Percentiles rank a stretch among this genome's conserved stretches.
phyloP scores from a whole-genome alignment of 495 filamentous ascomycete species.

The Parachaetomium inaequale region DNA sequence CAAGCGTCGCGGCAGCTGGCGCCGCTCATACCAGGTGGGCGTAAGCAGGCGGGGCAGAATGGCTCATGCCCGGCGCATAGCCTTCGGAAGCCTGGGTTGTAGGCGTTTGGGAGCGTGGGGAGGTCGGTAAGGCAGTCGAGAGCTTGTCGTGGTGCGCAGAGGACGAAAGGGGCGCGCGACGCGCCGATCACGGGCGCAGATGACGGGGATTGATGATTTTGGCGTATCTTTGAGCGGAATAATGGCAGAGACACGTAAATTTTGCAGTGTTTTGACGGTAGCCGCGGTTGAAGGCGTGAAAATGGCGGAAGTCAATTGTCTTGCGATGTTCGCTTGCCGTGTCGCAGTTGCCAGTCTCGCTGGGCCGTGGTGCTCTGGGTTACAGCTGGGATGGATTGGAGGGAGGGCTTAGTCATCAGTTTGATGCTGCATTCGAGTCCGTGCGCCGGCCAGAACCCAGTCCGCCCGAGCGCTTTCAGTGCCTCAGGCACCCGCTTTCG shows the following conservation, averaged over 20 bases:
- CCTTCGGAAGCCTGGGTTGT: not conserved
- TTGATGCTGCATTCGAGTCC: not conserved
- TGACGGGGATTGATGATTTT: not conserved
- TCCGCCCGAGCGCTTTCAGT: too few relatives aligned
- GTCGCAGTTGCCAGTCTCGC: slow-evolving; percentile 2
- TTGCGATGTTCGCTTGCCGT: not conserved
- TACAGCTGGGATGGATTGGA: not conserved
- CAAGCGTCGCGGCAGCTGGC: slow-evolving; percentile 19
- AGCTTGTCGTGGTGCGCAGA: slow-evolving; percentile 12
- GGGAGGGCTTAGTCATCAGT: slow-evolving; percentile 8
- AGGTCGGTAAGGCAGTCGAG: not conserved
- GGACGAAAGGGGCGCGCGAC: slow-evolving; percentile 5
- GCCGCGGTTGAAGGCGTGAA: not conserved
- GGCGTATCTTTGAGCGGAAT: not conserved
- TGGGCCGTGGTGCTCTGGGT: not conserved
- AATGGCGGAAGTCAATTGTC: not conserved
- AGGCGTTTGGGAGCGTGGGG: not conserved
- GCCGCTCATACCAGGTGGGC: slow-evolving; percentile 24
- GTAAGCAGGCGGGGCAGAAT: not conserved
- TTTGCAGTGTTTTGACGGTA: not conserved
- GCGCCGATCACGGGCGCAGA: slow-evolving; percentile 4
- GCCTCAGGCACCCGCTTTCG: slow-evolving; percentile 21
- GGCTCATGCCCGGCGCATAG: slow-evolving; percentile 27
- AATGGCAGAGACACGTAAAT: slow-evolving; percentile 3
- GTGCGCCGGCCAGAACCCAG: too few relatives aligned